These are phyloP conservation scores for Nigrospora oryzae DNA, from an alignment of 2,329 filamentous ascomycete species.

Conservation along the genomic window DNA sequence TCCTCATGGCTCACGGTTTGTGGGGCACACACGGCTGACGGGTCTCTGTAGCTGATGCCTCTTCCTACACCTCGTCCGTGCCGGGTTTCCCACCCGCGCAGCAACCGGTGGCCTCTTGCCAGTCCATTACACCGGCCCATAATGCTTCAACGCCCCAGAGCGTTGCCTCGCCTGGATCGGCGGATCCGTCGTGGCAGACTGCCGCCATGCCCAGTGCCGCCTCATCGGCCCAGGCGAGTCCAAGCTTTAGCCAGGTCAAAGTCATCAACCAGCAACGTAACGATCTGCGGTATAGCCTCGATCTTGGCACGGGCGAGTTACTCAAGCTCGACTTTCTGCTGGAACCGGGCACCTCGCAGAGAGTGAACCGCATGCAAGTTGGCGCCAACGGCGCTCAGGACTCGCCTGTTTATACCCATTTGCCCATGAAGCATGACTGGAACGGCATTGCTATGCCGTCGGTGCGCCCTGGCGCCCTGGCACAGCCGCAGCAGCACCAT, in stretches of 20 bases:
- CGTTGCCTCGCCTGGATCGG: conserved; percentile 24
- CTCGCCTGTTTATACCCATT: conserved; percentile 30
- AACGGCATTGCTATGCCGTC: conserved; percentile 15
- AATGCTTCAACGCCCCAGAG: conserved; percentile 29
- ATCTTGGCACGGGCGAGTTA: conserved; percentile 52
- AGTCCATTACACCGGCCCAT: conserved; percentile 18
- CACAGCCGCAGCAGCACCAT: not conserved
- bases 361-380: conserved; percentile 42
- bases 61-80: conserved; percentile 18
- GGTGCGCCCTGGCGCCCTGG: not conserved
- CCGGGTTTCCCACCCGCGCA: conserved; percentile 10
- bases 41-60: too few species aligned
- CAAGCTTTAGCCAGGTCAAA: conserved; percentile 17
- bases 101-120: conserved; percentile 11
- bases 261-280: conserved; percentile 38
- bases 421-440: conserved; percentile 45
- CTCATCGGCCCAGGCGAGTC: conserved; percentile 13
- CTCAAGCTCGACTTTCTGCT: conserved; percentile 68
- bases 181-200: conserved; percentile 18
- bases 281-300: conserved; percentile 44
- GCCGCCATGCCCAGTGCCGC: conserved; percentile 10
- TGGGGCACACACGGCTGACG: too few species aligned
- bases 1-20: too few species aligned
- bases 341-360: conserved; percentile 40
- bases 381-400: conserved; percentile 40